A percentile compares a stretch with the other conserved stretches of the same genome.
These are phyloP conservation scores for Lepidium africanum DNA, from an alignment of 345 rosid species.

Conservation along the genomic window DNA sequence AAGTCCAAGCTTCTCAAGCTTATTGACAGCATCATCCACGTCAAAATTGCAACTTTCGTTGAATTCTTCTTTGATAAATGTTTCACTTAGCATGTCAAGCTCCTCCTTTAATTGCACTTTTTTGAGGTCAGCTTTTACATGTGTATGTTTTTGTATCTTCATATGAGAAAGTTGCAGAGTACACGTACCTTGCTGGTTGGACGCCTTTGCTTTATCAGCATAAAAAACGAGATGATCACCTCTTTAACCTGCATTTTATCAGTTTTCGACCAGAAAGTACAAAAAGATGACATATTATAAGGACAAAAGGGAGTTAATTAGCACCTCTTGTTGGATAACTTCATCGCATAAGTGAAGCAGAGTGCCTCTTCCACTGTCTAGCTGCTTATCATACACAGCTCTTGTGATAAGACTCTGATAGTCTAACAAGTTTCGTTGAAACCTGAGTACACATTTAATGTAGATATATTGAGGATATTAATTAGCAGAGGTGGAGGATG, in stretches of 20 bases:
- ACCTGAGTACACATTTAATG: slow-evolving; percentile 29
- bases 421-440: slow-evolving; percentile 56
- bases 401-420: slow-evolving; percentile 73
- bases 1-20: slow-evolving; percentile 61
- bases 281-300: not conserved
- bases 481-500: not conserved
- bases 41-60: slow-evolving; percentile 61
- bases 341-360: slow-evolving; percentile 83
- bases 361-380: slow-evolving; percentile 83
- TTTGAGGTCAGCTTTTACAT: not conserved
- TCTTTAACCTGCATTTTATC: slow-evolving; percentile 61
- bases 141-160: not conserved
- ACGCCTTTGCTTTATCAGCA: slow-evolving; percentile 55
- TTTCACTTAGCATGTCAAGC: slow-evolving; percentile 53
- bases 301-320: not conserved
- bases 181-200: slow-evolving; percentile 27
- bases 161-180: not conserved
- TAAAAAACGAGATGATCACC: slow-evolving; percentile 57
- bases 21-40: slow-evolving; percentile 65
- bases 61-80: slow-evolving; percentile 47
- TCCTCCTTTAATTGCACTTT: slow-evolving; percentile 22
- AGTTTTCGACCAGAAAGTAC: not conserved
- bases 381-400: slow-evolving; percentile 69
- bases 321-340: slow-evolving; percentile 59
- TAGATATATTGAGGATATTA: not conserved